Percentiles rank a stretch among this genome's conserved stretches.
phyloP scores from a whole-genome alignment of 345 rosid genomes.

The Eucalyptus marginata region DNA sequence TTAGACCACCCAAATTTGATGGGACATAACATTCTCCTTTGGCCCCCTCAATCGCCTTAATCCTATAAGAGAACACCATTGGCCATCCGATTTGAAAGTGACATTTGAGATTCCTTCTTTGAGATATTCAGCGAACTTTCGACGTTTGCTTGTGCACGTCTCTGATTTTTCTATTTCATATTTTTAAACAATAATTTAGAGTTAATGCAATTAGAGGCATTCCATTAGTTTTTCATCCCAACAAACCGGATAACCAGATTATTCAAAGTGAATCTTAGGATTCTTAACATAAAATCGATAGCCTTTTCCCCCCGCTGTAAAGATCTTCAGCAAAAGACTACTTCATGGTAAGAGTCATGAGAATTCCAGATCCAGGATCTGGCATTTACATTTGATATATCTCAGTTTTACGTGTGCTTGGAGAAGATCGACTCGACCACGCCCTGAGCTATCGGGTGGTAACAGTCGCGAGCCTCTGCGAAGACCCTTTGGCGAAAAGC shows the following conservation, averaged over 20 bases:
- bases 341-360: neutral
- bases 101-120: neutral
- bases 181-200: neutral
- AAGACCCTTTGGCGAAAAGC: slow-evolving; percentile 61
- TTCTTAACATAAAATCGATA: neutral
- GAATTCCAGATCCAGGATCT: neutral
- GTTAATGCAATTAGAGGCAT: neutral
- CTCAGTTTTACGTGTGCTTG: slow-evolving; percentile 32
- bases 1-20: neutral
- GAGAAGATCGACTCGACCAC: slow-evolving; percentile 72
- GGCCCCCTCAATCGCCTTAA: accelerated
- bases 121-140: neutral
- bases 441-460: slow-evolving; percentile 83
- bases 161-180: neutral
- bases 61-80: neutral
- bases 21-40: neutral
- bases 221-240: neutral
- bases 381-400: neutral
- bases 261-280: neutral
- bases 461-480: slow-evolving; percentile 39
- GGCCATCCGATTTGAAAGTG: neutral
- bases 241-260: neutral
- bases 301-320: neutral
- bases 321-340: neutral
- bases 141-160: neutral